Percentiles rank a stretch among this genome's conserved stretches.
Evolutionary conservation across 140 eudicot species (phyloP).

Genomic region (Bidens hawaiensis): DNA sequence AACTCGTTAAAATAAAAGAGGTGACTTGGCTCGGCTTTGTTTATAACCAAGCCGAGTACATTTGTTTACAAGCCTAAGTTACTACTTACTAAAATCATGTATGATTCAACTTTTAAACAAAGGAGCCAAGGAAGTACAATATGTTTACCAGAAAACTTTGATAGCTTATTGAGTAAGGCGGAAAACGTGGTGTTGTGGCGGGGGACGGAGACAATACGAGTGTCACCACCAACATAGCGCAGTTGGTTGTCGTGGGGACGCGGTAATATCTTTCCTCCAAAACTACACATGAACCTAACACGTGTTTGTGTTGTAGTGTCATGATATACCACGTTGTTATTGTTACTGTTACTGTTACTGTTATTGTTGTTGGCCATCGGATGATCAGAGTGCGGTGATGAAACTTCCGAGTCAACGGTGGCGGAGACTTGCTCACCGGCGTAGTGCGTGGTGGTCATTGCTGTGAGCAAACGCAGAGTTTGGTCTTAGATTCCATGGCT

Average conservation of each 20-base stretch:
- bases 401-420: constrained; percentile 40
- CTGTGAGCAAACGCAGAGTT: constrained; percentile 27
- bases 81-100: no score
- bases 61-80: no score
- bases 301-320: constrained; percentile 36
- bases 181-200: constrained; percentile 58
- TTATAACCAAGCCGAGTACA: no score
- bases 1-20: no score
- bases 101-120: no score
- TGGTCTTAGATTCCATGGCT: constrained; percentile 14
- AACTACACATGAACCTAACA: constrained; percentile 87
- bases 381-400: constrained; percentile 57
- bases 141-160: constrained; percentile 44
- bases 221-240: constrained; percentile 95
- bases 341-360: no score
- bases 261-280: constrained; percentile 89
- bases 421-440: constrained; percentile 33
- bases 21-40: no score
- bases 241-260: constrained; percentile 95
- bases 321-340: constrained; percentile 23
- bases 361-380: background rate
- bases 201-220: constrained; percentile 71
- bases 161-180: constrained; percentile 50
- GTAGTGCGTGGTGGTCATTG: constrained; percentile 44
- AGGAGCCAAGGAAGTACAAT: no score